Evolutionary conservation across 306 rosid genomes (phyloP), one percentile per base, ranked within the genome.

Genomic region (Vigna reflexopilosa): DNA sequence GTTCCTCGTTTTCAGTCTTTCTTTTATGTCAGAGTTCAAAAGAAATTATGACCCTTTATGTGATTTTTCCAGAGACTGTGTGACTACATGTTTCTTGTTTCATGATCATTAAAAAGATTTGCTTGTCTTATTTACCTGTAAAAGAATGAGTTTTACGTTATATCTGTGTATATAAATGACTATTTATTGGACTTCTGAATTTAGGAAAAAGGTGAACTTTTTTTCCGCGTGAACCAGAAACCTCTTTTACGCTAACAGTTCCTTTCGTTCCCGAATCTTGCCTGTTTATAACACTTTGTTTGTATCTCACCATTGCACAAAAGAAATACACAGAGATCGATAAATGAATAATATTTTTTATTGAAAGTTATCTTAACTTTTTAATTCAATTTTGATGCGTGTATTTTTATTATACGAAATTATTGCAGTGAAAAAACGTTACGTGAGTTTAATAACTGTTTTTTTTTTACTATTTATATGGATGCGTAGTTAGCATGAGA

Each of bases 241-340:
- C 19, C 22, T 38, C 44, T 24, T 79, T 11, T 50, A 62, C 72
- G 73, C 73, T 79, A 71, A 79, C 73, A 49, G 17, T 62, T 62
- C 20, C 38, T 47, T 78, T 65, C 68, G 4, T 57, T 42, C 54
- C 16, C 62, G 24, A 30, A 49, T 70, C 19, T 67, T 20, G 2
- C 32, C 6, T 61, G 15, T 62, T 75, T 28, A 24, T 16, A 13
- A 15, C 59, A 8, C 62, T 32, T 62, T 13, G 13, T 54, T 34
- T 34, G 6, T 32, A 32, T 32, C 36, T 32, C 36, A 17, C 17
- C 20, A 61, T 61, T 61, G 6, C 1, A 57, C 9, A 19, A 55
- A 5, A 20, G 20, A 17, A 44, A 11, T 0, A 55, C 2, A 9
- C 45, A 3, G 15, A 22, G 3, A 11, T 58, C 15, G 2, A 42